Conservation (phyloP, 345 rosid genomes). For the Raphanus sativus region DNA sequence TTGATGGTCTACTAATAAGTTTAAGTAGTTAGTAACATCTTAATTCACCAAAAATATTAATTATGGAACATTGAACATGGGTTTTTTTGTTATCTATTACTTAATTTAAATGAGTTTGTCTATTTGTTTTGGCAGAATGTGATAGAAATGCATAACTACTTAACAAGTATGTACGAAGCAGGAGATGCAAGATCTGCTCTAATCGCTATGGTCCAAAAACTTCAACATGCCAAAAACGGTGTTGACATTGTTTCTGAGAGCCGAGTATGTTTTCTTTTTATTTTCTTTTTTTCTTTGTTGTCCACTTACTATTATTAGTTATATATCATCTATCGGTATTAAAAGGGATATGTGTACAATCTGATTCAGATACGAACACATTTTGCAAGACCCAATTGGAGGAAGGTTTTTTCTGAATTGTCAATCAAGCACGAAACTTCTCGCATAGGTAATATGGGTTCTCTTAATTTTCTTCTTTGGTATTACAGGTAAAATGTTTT, state of each 20-base stretch:
- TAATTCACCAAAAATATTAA: background rate
- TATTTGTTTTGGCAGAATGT: conserved; percentile 49
- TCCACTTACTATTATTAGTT: background rate
- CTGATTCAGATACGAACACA: conserved; percentile 77
- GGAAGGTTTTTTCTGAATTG: conserved; percentile 71
- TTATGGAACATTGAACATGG: background rate
- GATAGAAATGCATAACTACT: conserved; percentile 98
- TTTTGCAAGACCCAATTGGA: conserved; percentile 95
- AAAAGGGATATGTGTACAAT: background rate
- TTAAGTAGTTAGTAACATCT: background rate
- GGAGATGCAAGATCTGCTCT: conserved; percentile 99
- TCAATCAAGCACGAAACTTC: conserved; percentile 56
- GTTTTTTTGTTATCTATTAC: background rate
- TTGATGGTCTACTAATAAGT: background rate
- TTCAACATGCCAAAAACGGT: conserved; percentile 94
- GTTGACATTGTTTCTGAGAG: conserved; percentile 88
- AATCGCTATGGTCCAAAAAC: conserved; percentile 85
- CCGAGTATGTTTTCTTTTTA: conserved; percentile 49
- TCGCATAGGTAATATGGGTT: conserved; percentile 54
- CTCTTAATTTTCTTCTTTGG: background rate
- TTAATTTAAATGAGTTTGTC: background rate
- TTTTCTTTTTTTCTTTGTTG: background rate
- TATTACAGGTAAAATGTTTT: background rate
- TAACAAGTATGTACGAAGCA: conserved; percentile 92
- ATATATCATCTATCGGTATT: background rate